Evolutionary conservation across 345 rosid species (phyloP).

Genomic region (Cardamine chenopodiifolia): DNA sequence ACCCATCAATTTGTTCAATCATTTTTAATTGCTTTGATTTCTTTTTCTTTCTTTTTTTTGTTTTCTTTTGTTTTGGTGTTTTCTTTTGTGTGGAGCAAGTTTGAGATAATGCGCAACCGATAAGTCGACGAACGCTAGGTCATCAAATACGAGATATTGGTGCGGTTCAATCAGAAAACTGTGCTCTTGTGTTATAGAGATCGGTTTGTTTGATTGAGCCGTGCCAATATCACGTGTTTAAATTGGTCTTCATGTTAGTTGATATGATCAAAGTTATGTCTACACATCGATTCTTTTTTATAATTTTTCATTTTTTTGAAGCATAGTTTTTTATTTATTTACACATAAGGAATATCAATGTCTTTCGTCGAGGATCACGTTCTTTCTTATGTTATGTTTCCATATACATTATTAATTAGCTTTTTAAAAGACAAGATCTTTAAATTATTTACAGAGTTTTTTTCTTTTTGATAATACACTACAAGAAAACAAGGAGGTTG

Average conservation of each 20-base stretch:
- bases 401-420: not conserved
- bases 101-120: not conserved
- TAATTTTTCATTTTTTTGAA: not conserved
- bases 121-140: not conserved
- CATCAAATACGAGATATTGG: conserved; percentile 65
- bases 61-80: not conserved
- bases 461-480: no score
- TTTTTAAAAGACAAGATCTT: not conserved
- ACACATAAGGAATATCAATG: conserved; percentile 4
- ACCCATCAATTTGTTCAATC: not conserved
- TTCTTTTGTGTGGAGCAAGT: not conserved
- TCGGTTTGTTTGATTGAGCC: conserved; percentile 84
- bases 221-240: conserved; percentile 89
- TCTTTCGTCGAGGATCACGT: conserved; percentile 6
- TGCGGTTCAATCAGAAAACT: conserved; percentile 74
- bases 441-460: not conserved
- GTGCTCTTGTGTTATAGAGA: conserved; percentile 42
- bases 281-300: not conserved
- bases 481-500: no score
- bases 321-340: not conserved
- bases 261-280: conserved; percentile 12
- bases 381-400: conserved; percentile 3
- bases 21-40: conserved; percentile 10
- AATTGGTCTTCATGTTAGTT: not conserved
- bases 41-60: not conserved